Evolutionary conservation across 202 grass and related monocot genomes (phyloP).

Genomic region (Elaeis oleifera): DNA sequence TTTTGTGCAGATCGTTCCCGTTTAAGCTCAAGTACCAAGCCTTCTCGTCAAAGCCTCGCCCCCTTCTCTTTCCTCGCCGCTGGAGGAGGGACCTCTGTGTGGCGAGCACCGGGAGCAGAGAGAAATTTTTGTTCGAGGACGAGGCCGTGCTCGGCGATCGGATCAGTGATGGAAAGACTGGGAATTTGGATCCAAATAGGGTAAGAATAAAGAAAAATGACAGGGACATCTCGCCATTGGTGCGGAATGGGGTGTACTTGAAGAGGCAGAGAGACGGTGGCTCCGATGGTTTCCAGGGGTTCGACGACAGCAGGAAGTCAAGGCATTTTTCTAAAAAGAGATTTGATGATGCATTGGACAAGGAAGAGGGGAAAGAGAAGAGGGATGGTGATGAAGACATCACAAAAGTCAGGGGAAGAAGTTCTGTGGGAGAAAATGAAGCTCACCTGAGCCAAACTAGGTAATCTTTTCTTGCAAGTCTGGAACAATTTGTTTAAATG

Average conservation of each 20-base stretch:
- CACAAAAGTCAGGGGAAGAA: no score
- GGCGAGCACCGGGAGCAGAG: neutral
- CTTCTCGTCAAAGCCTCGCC: neutral
- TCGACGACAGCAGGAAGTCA: neutral
- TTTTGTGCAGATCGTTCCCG: conserved; percentile 24
- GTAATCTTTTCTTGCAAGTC: conserved; percentile 26
- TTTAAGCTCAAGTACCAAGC: conserved; percentile 28
- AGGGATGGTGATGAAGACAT: neutral
- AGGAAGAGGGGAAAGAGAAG: neutral
- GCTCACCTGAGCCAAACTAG: conserved; percentile 76
- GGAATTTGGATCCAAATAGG: conserved; percentile 2
- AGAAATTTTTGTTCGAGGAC: conserved; percentile 4
- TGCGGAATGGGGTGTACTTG: neutral
- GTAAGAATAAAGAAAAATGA: neutral
- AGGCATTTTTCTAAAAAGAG: neutral
- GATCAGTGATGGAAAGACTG: neutral
- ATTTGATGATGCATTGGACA: conserved; percentile 5
- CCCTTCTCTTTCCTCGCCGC: neutral
- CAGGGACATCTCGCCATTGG: neutral
- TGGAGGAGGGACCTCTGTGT: neutral
- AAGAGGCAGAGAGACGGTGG: conserved; percentile 8
- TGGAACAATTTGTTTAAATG: no score
- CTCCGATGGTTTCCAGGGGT: conserved; percentile 6
- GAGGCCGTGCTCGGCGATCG: neutral
- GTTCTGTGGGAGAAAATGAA: conserved; percentile 39